These are phyloP conservation scores for Umbelopsis vinacea DNA, from an alignment of 192 early-diverging fungal genomes.

Conservation along the genomic window DNA sequence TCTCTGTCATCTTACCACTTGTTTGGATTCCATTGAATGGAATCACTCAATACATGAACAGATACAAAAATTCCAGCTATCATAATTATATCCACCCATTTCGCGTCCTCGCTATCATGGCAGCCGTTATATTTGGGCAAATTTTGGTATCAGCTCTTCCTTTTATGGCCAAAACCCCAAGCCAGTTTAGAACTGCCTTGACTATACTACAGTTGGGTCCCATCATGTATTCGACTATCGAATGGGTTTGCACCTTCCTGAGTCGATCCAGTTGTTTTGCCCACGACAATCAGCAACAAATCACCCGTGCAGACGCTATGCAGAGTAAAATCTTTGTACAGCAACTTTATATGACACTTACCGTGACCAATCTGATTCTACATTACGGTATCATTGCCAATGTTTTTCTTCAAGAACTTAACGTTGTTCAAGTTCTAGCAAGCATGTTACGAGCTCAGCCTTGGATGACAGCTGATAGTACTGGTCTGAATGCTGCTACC, in stretches of 20 bases:
- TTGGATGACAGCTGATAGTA: not conserved
- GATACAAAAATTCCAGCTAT: not conserved
- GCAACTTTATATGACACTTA: not conserved
- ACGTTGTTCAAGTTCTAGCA: not conserved
- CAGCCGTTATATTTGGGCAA: not conserved
- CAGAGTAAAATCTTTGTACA: constrained; percentile 9
- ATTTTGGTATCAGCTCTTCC: not conserved
- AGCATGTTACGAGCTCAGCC: not conserved
- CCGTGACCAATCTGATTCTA: not conserved
- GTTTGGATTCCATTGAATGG: not conserved
- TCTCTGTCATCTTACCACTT: not conserved
- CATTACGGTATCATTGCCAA: not conserved
- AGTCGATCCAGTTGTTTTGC: not conserved
- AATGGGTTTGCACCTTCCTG: not conserved
- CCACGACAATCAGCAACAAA: not conserved
- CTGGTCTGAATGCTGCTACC: not conserved
- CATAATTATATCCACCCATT: constrained; percentile 12
- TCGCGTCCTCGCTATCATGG: not conserved
- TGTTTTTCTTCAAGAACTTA: not conserved
- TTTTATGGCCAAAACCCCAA: not conserved
- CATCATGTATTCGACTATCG: not conserved
- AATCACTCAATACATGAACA: not conserved
- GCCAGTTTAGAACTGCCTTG: not conserved
- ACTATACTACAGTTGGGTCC: not conserved
- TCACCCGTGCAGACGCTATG: not conserved